Evolutionary conservation across 768 basidiomycete species (phyloP), one percentile per base, ranked within the genome.

Genomic region (Rhizopogon vulgaris): DNA sequence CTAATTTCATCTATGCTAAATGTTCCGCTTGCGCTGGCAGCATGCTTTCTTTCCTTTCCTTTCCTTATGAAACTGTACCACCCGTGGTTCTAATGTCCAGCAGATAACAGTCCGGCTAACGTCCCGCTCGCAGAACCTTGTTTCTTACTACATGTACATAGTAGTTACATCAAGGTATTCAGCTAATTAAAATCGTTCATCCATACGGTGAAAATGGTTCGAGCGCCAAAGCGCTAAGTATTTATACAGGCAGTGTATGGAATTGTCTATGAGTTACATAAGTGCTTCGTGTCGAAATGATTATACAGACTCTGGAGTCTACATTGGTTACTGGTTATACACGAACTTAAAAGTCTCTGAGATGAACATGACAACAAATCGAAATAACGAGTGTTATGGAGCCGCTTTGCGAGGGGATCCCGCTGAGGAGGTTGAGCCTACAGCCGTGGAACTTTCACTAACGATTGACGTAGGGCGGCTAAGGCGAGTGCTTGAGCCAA

Each of bases 401-500:
- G 65, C 69, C 15, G 48, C 24, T 48, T 39, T 66, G 41, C 64
- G 68, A 18, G 66, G 68, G 6, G 66, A 67, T 32, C 66, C 64
- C 15, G 52, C 56, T 4, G 66, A 63, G 9, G 66, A 38, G 9
- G 56, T 57, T 18, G 55, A 49, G 17, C 41, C 22, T 28, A 18
- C 45, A 28, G 41, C 39, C 34, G 34, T 53, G 34, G 52, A 53
- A n/a, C 52, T 45, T 7, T 69, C 68, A 18, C 60, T 62, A 17
- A 65, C 46, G 24, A 59, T 60, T 6, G 66, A 73, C 8, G 77
- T 69, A 4, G 84, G 82, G 57, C 82, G 74, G 45, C 80, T 83
- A 5, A 85, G 73, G 43, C 84, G 78, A 62, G 74, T 40, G 14
- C 58, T 57, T 25, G 55, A 49, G 24, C 40, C 17, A 12, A 32